These are phyloP conservation scores for Penicillium pulvis DNA, from an alignment of 495 filamentous ascomycete species.

Conservation along the genomic window DNA sequence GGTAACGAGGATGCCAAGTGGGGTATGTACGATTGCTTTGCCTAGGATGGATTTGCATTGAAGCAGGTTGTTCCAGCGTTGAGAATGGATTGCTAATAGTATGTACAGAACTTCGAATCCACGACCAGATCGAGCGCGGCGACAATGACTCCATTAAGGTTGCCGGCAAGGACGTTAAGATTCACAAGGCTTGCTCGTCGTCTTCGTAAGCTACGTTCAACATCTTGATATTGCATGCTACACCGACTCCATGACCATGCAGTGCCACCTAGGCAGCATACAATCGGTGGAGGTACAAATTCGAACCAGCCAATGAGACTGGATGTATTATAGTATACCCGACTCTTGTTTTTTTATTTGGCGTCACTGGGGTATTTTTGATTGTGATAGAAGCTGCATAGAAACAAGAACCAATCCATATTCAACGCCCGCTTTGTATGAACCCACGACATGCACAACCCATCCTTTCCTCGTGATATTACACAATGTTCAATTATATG, in stretches of 20 bases:
- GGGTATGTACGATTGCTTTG: constrained; percentile 51
- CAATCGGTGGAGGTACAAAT: background rate
- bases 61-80: background rate
- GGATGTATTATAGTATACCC: constrained; percentile 51
- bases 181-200: constrained; percentile 49
- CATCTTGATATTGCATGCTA: background rate
- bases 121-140: constrained; percentile 85
- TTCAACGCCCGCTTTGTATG: constrained; percentile 44
- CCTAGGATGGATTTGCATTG: background rate
- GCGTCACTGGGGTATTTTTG: constrained; percentile 41
- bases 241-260: background rate
- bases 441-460: constrained; percentile 34
- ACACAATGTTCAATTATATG: background rate
- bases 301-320: constrained; percentile 1
- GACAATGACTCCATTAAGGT: constrained; percentile 87
- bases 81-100: constrained; percentile 11
- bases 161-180: constrained; percentile 45
- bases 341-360: constrained; percentile 32
- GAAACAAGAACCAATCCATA: constrained; percentile 33
- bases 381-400: constrained; percentile 41
- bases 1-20: constrained; percentile 59
- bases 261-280: background rate
- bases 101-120: constrained; percentile 74
- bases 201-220: background rate
- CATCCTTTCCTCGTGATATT: constrained; percentile 7